Percentiles rank a stretch among this genome's conserved stretches.
Conservation (phyloP, 192 early-diverging fungal species). For the Ambispora gerdemannii region DNA sequence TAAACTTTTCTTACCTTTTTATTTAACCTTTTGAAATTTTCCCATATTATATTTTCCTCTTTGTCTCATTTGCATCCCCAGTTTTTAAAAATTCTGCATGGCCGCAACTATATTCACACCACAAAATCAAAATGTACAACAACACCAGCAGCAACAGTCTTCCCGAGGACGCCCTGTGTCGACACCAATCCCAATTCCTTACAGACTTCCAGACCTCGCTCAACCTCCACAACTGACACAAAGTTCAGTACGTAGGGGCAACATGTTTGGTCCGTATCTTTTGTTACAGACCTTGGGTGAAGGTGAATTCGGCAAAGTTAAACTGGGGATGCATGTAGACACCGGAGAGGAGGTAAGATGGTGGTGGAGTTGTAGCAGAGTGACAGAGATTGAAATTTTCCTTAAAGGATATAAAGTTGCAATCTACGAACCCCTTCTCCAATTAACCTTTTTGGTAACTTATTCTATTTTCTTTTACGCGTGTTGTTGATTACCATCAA, state of each 20-base stretch:
- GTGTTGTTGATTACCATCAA: background rate
- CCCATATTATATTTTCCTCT: too few species aligned
- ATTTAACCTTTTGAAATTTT: too few species aligned
- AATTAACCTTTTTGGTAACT: background rate
- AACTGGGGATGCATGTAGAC: constrained; percentile 83
- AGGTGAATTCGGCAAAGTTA: constrained; percentile 98
- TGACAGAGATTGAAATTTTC: background rate
- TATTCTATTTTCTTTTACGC: constrained; percentile 17
- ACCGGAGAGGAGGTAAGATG: constrained; percentile 62
- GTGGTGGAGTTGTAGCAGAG: constrained; percentile 8
- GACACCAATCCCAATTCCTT: constrained; percentile 26
- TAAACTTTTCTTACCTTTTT: too few species aligned
- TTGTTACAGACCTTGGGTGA: constrained; percentile 95
- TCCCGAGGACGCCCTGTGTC: constrained; percentile 21
- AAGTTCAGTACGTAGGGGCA: constrained; percentile 45
- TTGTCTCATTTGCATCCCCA: too few species aligned
- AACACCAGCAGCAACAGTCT: constrained; percentile 24
- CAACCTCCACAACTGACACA: constrained; percentile 20
- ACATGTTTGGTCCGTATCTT: constrained; percentile 86
- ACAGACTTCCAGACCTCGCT: constrained; percentile 10
- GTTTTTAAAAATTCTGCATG: background rate
- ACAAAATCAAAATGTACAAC: constrained; percentile 17
- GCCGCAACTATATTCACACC: background rate
- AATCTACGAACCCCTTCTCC: background rate
- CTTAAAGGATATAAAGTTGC: background rate